These are phyloP conservation scores for Candida ponderosae DNA, from an alignment of 805 yeast species.

Conservation along the genomic window DNA sequence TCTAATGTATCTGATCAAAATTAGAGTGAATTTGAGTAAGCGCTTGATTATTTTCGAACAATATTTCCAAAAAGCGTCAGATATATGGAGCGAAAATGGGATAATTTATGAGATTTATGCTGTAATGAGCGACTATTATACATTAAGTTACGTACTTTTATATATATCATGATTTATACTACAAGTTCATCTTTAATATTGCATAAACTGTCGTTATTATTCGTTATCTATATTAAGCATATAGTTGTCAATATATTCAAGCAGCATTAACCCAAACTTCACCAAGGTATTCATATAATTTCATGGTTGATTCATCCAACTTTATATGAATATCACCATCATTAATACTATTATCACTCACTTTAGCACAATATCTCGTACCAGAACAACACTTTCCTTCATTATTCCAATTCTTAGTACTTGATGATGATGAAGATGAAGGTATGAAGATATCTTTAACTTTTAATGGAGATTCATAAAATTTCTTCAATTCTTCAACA, in stretches of 20 bases:
- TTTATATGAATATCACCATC: constrained; percentile 8
- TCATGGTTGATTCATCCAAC: constrained; percentile 6
- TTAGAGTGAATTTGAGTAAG: no score
- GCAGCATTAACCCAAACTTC: constrained; percentile 17
- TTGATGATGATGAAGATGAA: constrained; percentile 28
- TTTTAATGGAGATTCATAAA: constrained; percentile 23
- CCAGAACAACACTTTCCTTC: constrained; percentile 26
- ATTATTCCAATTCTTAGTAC: constrained; percentile 26
- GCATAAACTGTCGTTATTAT: no score
- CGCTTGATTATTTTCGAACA: no score
- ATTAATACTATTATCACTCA: constrained; percentile 24
- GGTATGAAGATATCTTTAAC: constrained; percentile 33
- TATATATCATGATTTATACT: no score
- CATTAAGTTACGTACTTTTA: no score
- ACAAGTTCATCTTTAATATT: no score
- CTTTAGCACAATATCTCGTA: constrained; percentile 41
- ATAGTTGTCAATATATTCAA: background rate
- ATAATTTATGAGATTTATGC: no score
- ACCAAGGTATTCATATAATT: constrained; percentile 17
- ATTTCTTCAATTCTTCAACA: constrained; percentile 19
- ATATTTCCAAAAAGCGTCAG: no score
- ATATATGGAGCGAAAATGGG: no score
- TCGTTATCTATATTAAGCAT: no score
- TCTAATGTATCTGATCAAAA: no score
- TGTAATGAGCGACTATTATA: no score